Conservation (phyloP, 1,284 basidiomycete genomes). For the Apiotrichum veenhuisii region DNA sequence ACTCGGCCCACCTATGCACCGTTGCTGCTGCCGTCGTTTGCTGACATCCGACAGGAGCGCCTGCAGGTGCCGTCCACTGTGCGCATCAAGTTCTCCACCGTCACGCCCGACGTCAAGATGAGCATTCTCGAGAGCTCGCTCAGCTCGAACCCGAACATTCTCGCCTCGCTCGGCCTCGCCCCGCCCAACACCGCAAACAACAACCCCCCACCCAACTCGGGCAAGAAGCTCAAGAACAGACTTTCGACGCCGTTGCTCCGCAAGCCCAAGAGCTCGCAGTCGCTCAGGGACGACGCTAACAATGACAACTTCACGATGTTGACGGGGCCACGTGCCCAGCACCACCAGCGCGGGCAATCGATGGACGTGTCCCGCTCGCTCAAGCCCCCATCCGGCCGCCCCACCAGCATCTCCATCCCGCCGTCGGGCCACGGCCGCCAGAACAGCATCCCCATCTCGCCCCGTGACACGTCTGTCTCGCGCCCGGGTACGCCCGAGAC, state of each 20-base stretch:
- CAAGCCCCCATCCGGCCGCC: background rate
- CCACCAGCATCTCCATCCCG: background rate
- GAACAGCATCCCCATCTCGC: constrained; percentile 1
- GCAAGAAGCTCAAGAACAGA: constrained; percentile 31
- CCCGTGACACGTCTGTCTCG: background rate
- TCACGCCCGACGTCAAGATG: constrained; percentile 40
- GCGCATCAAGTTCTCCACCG: constrained; percentile 40
- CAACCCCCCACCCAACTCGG: too few relatives aligned
- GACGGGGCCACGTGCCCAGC: constrained; percentile 30
- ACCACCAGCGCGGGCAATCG: constrained; percentile 20
- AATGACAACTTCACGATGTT: constrained; percentile 42
- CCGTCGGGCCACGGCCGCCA: background rate
- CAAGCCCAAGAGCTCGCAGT: constrained; percentile 37
- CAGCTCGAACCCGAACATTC: constrained; percentile 38
- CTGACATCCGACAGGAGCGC: constrained; percentile 28
- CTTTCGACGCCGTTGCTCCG: constrained; percentile 41
- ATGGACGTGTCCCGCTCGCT: constrained; percentile 23
- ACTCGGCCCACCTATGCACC: background rate
- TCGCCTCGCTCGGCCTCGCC: constrained; percentile 38
- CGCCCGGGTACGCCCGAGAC: constrained; percentile 23
- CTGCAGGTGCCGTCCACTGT: constrained; percentile 42
- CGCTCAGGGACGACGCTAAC: constrained; percentile 18
- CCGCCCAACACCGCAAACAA: constrained; percentile 7
- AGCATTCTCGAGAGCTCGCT: constrained; percentile 40
- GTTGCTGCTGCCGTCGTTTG: background rate